Evolutionary conservation across 306 rosid genomes (phyloP).

Genomic region (Vigna mungo): DNA sequence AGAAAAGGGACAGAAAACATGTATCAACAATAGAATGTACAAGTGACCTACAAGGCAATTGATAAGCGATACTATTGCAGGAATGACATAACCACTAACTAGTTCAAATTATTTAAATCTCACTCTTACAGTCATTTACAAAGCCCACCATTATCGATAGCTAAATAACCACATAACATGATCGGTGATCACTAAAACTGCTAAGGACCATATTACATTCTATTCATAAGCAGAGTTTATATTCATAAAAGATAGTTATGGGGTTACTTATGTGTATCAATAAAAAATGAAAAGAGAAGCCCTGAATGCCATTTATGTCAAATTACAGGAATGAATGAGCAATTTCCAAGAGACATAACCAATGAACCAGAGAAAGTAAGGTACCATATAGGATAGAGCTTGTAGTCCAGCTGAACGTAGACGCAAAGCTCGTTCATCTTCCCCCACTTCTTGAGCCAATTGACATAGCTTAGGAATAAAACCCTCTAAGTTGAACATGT

Average conservation of each 20-base stretch:
- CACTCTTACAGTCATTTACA: constrained; percentile 20
- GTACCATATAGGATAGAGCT: constrained; percentile 83
- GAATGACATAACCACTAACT: constrained; percentile 5
- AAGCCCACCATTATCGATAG: constrained; percentile 11
- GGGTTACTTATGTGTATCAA: constrained; percentile 18
- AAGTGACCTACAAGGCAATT: constrained; percentile 31
- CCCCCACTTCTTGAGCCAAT: constrained; percentile 86
- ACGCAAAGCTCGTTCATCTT: constrained; percentile 61
- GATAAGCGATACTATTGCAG: constrained; percentile 7
- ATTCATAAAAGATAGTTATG: constrained; percentile 17
- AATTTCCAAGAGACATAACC: constrained; percentile 19
- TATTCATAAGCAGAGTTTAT: constrained; percentile 17
- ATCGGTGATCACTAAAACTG: constrained; percentile 29
- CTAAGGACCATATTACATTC: constrained; percentile 22
- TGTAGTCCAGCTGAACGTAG: constrained; percentile 88
- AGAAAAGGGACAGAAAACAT: constrained; percentile 26
- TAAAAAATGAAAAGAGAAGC: constrained; percentile 23
- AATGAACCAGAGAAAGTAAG: constrained; percentile 36
- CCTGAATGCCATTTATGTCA: background rate
- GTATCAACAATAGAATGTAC: constrained; percentile 36
- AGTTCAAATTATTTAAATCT: constrained; percentile 19
- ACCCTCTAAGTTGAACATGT: constrained; percentile 94
- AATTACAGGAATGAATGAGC: constrained; percentile 13
- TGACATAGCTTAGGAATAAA: constrained; percentile 88
- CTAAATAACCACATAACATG: constrained; percentile 20